Evolutionary conservation across 2,329 filamentous ascomycete species (phyloP), one percentile per base, ranked within the genome.

Genomic region (Alternaria atra): DNA sequence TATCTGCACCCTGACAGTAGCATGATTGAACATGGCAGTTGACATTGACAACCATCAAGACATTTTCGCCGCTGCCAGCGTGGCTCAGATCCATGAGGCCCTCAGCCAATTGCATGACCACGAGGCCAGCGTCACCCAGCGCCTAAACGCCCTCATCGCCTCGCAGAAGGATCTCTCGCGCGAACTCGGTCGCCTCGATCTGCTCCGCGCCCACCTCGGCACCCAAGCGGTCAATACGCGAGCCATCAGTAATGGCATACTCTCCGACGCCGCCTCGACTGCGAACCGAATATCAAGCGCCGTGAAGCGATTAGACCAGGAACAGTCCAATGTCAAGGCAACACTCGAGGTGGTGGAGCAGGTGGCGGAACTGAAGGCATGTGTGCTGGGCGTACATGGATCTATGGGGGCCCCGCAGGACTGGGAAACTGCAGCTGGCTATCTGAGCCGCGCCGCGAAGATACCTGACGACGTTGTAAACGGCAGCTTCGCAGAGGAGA

Each of bases 361-460:
- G 81, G 94, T 99, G 13, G 91, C 92, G 5, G 95, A 99, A 84
- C 89, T 99, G 67, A 98, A 98, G 81, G 92, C 95, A 8, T 99
- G 95, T 77, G 92, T 98, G 35, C 88, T 97, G 61, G 95, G 95
- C 43, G 94, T 98, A 10, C 90, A 94, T 27, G 95, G 94, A 17
- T 96, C 92, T 61, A 99, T 99, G 95, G 95, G 94, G 34, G 94
- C 94, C 5, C 93, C 95, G 42, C 95, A 99, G 79, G 95, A 99
- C 81, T 99, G 95, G 95, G 95, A 99, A 80, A 95, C 93, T 3
- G 95, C 95, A 4, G 95, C 95, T 2, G 91, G 87, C 47, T 98
- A 98, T 78, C 86, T 99, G 60, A 88, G 91, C 65, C 88, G 94
- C 44, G 94, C 95, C 6, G 89, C 89, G 61, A 89, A 91, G 68